Conservation (phyloP, 2,329 filamentous ascomycete genomes). For the Xylariales sp. region DNA sequence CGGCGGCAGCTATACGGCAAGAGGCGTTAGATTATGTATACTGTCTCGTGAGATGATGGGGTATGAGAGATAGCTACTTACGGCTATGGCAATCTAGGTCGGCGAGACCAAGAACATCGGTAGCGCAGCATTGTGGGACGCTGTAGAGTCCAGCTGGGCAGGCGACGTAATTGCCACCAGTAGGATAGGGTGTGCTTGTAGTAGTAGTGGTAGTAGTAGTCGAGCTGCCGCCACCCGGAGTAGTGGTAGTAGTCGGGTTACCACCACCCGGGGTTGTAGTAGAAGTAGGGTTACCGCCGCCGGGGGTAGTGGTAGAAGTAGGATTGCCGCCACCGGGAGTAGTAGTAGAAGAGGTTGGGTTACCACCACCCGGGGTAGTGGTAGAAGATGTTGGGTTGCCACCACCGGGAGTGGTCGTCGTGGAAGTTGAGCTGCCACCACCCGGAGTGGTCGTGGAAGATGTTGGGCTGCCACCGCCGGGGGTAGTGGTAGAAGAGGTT, state of each 20-base stretch:
- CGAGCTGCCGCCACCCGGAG: neutral
- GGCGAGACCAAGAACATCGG: conserved; percentile 62
- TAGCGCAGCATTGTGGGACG: conserved; percentile 68
- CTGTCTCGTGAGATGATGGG: neutral
- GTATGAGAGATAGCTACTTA: conserved; percentile 33
- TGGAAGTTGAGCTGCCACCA: neutral
- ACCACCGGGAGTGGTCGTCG: neutral
- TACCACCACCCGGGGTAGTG: neutral
- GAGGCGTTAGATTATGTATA: neutral
- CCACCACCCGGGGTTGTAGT: neutral
- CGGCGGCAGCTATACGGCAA: conserved; percentile 45
- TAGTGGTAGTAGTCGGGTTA: neutral
- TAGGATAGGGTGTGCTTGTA: neutral
- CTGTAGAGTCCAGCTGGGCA: conserved; percentile 57
- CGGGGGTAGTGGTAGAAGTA: neutral
- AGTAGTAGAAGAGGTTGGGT: neutral
- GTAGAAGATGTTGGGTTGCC: neutral
- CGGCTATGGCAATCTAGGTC: conserved; percentile 62
- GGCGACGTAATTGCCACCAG: conserved; percentile 48
- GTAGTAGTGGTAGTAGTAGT: conserved; percentile 7
- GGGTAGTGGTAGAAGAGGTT: neutral
- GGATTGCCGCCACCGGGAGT: neutral
- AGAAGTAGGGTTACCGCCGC: neutral
- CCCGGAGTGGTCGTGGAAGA: neutral
- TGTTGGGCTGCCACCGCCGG: neutral